Conservation (phyloP, 352 stramenopile genomes). For the Thraustotheca clavata region DNA sequence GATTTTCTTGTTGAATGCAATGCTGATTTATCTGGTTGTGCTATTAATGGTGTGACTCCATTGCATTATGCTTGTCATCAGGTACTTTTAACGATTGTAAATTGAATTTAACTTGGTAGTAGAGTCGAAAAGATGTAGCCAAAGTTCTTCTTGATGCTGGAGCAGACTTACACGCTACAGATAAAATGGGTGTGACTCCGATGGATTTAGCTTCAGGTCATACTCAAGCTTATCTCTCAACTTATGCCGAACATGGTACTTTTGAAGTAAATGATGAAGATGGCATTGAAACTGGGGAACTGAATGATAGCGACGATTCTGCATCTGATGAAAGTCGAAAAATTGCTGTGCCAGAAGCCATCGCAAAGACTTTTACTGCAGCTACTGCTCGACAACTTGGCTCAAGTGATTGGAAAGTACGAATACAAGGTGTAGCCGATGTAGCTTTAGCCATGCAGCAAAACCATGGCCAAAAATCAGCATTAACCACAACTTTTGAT, state of each 20-base stretch:
- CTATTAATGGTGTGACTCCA: conserved; percentile 61
- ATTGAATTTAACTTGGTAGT: neutral
- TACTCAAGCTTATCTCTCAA: conserved; percentile 41
- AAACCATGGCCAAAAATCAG: conserved; percentile 21
- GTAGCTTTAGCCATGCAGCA: conserved; percentile 44
- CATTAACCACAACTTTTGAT: conserved; percentile 45
- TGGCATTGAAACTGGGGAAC: conserved; percentile 24
- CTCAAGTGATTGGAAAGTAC: conserved; percentile 51
- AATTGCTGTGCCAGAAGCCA: conserved; percentile 23
- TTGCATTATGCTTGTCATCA: conserved; percentile 52
- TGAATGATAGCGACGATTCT: conserved; percentile 26
- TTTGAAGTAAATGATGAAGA: conserved; percentile 18
- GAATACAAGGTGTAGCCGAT: conserved; percentile 44
- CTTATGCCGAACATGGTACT: conserved; percentile 31
- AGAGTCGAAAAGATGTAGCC: conserved; percentile 52
- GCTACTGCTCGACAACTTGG: conserved; percentile 43
- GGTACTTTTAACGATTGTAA: neutral
- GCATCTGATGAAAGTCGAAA: conserved; percentile 29
- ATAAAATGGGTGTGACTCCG: conserved; percentile 47
- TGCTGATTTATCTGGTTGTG: conserved; percentile 50
- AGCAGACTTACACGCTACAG: conserved; percentile 51
- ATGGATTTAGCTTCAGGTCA: conserved; percentile 47
- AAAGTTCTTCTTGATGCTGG: conserved; percentile 61
- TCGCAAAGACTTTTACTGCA: conserved; percentile 39
- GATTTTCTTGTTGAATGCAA: conserved; percentile 82